phyloP scores from a whole-genome alignment of 345 rosid genomes.

The Acer campestre region DNA sequence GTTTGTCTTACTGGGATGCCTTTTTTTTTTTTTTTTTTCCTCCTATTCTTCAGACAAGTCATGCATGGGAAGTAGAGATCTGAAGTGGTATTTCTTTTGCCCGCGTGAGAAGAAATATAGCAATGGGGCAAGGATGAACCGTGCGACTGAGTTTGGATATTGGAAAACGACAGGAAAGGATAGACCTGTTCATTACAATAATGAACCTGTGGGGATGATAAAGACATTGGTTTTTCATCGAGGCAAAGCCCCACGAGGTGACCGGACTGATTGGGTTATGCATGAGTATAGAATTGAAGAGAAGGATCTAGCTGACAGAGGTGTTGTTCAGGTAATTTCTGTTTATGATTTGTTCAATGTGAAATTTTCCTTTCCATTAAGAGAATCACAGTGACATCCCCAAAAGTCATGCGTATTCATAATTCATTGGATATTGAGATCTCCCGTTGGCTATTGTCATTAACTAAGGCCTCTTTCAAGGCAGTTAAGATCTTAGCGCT shows the following conservation, averaged over 20 bases:
- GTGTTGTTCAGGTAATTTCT: conserved; percentile 33
- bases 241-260: conserved; percentile 52
- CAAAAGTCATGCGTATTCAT: background rate
- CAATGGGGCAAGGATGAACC: conserved; percentile 43
- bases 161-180: conserved; percentile 89
- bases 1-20: conserved; percentile 7
- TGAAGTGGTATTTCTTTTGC: conserved; percentile 86
- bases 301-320: conserved; percentile 27
- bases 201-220: conserved; percentile 54
- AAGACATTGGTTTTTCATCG: conserved; percentile 63
- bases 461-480: background rate
- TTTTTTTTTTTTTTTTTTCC: background rate
- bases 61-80: conserved; percentile 45
- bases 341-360: background rate
- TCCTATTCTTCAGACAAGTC: conserved; percentile 39
- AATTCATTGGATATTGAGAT: background rate
- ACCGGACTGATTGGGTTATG: conserved; percentile 84
- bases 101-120: conserved; percentile 63
- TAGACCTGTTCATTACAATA: conserved; percentile 42
- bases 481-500: background rate
- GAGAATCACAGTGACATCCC: background rate
- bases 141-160: conserved; percentile 56
- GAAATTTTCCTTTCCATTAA: background rate
- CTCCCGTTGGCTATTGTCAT: background rate
- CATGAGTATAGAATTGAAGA: conserved; percentile 68